Evolutionary conservation across 306 rosid species (phyloP).

Genomic region (Abrus precatorius): DNA sequence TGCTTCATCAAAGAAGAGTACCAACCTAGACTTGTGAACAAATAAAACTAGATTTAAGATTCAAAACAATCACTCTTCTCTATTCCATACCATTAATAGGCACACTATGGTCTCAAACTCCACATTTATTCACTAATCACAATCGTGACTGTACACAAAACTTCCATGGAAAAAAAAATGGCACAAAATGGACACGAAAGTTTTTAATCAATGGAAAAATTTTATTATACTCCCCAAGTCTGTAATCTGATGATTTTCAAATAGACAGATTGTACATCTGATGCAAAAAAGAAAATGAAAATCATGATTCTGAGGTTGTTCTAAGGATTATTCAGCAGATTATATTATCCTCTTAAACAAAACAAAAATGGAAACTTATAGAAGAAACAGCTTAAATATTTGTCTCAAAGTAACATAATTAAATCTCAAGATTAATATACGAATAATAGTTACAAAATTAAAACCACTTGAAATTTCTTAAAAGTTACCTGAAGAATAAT

Average conservation of each 20-base stretch:
- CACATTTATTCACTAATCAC: background rate
- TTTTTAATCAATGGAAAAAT: background rate
- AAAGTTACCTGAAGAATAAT: slow-evolving; percentile 81
- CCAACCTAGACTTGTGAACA: slow-evolving; percentile 4
- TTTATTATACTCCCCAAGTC: background rate
- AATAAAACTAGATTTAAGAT: background rate
- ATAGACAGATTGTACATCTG: background rate
- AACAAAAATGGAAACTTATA: background rate
- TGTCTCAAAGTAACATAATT: background rate
- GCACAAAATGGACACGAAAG: background rate
- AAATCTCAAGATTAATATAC: slow-evolving; percentile 2
- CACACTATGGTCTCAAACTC: background rate
- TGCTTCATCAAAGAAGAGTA: slow-evolving; percentile 13
- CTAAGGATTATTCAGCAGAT: slow-evolving; percentile 5
- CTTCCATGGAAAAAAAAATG: background rate
- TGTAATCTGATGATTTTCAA: slow-evolving; percentile 9
- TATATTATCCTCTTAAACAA: background rate
- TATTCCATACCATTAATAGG: background rate
- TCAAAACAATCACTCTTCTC: slow-evolving; percentile 21
- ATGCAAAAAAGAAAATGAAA: background rate
- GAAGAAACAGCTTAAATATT: slow-evolving; percentile 10
- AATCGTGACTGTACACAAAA: background rate
- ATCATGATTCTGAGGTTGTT: background rate
- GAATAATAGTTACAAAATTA: background rate
- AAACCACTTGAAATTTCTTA: background rate